Base-by-base conservation (phyloP, 495 filamentous ascomycete genomes). In the Aspergillus saccharolyticus region DNA sequence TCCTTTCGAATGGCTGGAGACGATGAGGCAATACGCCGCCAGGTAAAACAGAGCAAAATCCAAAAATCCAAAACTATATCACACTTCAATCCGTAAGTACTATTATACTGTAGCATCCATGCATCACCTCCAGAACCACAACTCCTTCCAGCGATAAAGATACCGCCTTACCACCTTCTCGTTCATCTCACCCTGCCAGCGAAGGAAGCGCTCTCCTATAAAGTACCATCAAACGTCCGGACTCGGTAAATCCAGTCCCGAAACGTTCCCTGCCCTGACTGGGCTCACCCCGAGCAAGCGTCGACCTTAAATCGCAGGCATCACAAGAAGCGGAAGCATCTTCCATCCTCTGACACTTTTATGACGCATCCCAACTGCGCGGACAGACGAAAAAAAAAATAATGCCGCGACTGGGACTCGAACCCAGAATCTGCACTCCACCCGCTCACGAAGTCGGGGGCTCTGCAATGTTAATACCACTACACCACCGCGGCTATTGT, bases 171-270 rank as follows among this genome's bases (percentile, higher is more conserved):
- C 69, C 28, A 78, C 54, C 15, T 75, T 71, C 3, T 63, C 66
- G 46, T 65, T 65, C 18, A 82, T 0, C 69, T 67, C 0, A 69
- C 61, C 1, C 18, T 50, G 46, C 24, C 45, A 81, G 55, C 1
- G 66, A 0, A 68, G 4, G 54, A 74, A 85, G 44, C 80, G 64
- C 4, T 59, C 54, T n/a, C 81, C 77, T 3, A 83, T 55, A 53
- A 85, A 83, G 5, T 80, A 76, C 17, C 20, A 81, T 55, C 25
- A 42, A 56, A 65, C 0, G 22, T 33, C 1, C 70, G 66, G 17
- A 83, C 80, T 0, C 73, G 69, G 3, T 62, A n/a, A 0, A 79
- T 53, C 80, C 80, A 84, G 17, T 75, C 72, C 0, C 65, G 33
- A 48, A 78, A 78, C 33, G 4, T 39, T 12, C 33, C 73, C 66